Conservation (phyloP, 73 alveolate genomes). For the Breviolum minutum region DNA sequence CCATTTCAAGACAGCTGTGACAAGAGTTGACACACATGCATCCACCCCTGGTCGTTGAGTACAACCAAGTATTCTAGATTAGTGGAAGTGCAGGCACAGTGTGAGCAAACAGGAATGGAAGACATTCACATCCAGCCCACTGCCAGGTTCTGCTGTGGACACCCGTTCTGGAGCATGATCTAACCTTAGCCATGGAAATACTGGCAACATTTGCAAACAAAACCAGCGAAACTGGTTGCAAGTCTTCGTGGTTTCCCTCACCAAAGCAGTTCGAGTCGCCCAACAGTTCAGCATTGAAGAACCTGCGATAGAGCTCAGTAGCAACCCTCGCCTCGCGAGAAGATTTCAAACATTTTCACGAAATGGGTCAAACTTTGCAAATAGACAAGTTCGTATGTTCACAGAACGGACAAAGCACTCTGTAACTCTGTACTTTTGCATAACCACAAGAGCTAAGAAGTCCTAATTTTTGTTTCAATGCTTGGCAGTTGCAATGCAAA, state of each 20-base stretch:
- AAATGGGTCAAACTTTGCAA: not conserved
- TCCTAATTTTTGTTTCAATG: not conserved
- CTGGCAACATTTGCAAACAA: too few relatives aligned
- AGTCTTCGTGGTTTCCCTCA: too few relatives aligned
- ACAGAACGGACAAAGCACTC: not conserved
- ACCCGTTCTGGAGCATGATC: conserved; percentile 68
- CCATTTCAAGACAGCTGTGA: too few relatives aligned
- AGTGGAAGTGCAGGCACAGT: not conserved
- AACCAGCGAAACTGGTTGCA: too few relatives aligned
- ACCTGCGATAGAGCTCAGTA: conserved; percentile 51
- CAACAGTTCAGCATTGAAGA: conserved; percentile 61
- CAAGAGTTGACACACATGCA: not conserved
- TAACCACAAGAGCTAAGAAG: not conserved
- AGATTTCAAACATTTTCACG: not conserved
- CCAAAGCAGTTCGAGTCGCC: not conserved
- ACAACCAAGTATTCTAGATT: not conserved
- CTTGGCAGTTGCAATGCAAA: not conserved
- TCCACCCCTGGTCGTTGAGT: not conserved
- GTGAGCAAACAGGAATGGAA: not conserved
- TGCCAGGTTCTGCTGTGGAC: not conserved
- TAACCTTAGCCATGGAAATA: not conserved
- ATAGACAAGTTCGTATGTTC: not conserved
- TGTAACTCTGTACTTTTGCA: not conserved
- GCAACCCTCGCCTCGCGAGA: conserved; percentile 36
- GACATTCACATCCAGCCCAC: conserved; percentile 76